Percentiles rank a stretch among this genome's conserved stretches.
These are phyloP conservation scores for Butyriboletus loyo DNA, from an alignment of 768 basidiomycete genomes.

Conservation along the genomic window DNA sequence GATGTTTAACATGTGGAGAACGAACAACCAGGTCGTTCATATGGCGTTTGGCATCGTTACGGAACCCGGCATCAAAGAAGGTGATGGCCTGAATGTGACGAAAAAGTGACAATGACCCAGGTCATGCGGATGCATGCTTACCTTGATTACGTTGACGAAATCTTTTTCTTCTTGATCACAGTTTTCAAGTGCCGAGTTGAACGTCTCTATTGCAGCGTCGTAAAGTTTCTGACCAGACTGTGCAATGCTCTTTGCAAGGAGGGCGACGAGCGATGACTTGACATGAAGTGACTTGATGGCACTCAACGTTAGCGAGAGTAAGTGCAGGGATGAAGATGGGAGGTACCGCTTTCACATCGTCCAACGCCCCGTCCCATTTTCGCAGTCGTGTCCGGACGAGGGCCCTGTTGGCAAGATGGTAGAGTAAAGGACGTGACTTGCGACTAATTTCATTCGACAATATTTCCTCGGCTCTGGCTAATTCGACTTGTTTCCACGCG, in stretches of 20 bases:
- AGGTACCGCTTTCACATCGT: constrained; percentile 13
- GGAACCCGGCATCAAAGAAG: constrained; percentile 5
- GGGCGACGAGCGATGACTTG: constrained; percentile 6
- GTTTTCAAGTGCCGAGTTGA: constrained; percentile 1
- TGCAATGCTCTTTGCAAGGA: constrained; percentile 6
- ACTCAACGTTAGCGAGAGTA: not conserved
- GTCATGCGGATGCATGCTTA: not conserved
- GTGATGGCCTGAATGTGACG: constrained; percentile 4
- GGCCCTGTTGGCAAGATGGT: constrained; percentile 12
- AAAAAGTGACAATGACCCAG: not conserved
- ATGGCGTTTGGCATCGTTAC: not conserved
- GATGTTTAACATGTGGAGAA: not conserved
- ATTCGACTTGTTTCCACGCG: constrained; percentile 4
- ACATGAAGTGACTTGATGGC: constrained; percentile 5
- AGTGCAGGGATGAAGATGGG: not conserved
- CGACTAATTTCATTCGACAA: constrained; percentile 15
- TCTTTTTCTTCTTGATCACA: constrained; percentile 1
- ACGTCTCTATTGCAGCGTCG: not conserved
- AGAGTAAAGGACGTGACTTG: not conserved
- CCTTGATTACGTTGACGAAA: constrained; percentile 13
- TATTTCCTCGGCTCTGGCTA: constrained; percentile 9
- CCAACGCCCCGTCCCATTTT: constrained; percentile 10
- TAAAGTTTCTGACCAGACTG: not conserved
- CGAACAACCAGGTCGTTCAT: not conserved
- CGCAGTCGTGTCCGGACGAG: constrained; percentile 7